phyloP scores from a whole-genome alignment of 495 filamentous ascomycete genomes.

The Aspergillus sclerotioniger region DNA sequence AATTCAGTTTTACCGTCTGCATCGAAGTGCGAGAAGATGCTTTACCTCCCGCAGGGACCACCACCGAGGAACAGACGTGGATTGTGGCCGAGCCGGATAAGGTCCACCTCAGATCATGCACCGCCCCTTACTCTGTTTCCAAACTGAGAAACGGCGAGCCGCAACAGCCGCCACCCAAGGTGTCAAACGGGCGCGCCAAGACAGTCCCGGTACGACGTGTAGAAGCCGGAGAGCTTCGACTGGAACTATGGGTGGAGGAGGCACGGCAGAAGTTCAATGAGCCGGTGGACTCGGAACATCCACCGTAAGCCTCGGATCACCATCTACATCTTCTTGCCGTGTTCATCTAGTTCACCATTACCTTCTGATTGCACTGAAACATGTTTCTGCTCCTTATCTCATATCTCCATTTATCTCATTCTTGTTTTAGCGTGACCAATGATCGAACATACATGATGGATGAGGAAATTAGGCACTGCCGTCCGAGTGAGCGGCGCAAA shows the following conservation, averaged over 20 bases:
- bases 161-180: conserved; percentile 37
- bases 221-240: conserved; percentile 52
- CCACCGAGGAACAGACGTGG: conserved; percentile 52
- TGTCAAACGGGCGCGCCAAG: conserved; percentile 46
- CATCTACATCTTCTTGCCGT: conserved; percentile 17
- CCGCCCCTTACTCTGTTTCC: conserved; percentile 46
- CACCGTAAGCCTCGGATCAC: conserved; percentile 30
- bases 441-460: conserved; percentile 51
- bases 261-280: conserved; percentile 54
- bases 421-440: conserved; percentile 53
- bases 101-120: conserved; percentile 45
- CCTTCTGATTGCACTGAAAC: conserved; percentile 18
- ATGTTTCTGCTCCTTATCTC: conserved; percentile 11
- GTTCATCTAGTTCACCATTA: conserved; percentile 21
- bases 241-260: conserved; percentile 58
- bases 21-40: conserved; percentile 78
- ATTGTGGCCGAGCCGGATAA: conserved; percentile 53
- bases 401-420: conserved; percentile 36
- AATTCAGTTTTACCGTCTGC: conserved; percentile 82
- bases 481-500: conserved; percentile 44
- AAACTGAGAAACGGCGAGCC: conserved; percentile 39
- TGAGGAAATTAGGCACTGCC: conserved; percentile 42
- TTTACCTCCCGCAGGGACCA: conserved; percentile 68
- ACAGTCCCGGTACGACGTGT: conserved; percentile 54
- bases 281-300: conserved; percentile 45